A percentile compares a stretch with the other conserved stretches of the same genome.
Evolutionary conservation across 495 filamentous ascomycete genomes (phyloP).

Genomic region (Jackrogersella multiformis): DNA sequence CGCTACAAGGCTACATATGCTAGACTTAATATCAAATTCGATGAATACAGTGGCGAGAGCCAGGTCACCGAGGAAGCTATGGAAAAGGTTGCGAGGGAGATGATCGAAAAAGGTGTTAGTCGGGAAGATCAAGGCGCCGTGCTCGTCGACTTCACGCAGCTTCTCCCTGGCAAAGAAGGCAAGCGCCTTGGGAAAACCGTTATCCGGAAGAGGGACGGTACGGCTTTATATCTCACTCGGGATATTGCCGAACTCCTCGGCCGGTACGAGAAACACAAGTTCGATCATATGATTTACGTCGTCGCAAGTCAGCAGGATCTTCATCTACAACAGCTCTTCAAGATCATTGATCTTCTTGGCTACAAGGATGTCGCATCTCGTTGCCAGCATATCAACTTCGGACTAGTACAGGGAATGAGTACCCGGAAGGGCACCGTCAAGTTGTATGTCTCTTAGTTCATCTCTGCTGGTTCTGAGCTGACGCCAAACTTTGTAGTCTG

Average conservation of each 20-base stretch:
- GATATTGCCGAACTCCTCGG: constrained; percentile 70
- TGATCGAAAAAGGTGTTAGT: constrained; percentile 77
- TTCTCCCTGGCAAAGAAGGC: constrained; percentile 66
- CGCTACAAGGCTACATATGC: constrained; percentile 82
- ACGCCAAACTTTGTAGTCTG: constrained; percentile 57
- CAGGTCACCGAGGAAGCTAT: constrained; percentile 86
- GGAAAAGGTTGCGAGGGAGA: constrained; percentile 68
- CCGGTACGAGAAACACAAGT: constrained; percentile 68
- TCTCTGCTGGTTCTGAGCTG: neutral
- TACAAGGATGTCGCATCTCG: constrained; percentile 66
- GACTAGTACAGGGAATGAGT: constrained; percentile 69
- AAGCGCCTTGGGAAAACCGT: constrained; percentile 67
- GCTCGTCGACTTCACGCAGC: constrained; percentile 86
- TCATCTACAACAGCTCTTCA: constrained; percentile 71
- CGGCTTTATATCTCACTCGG: constrained; percentile 70
- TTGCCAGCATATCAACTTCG: constrained; percentile 71
- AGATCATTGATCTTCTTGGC: constrained; percentile 68
- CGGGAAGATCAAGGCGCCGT: constrained; percentile 88
- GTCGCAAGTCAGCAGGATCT: constrained; percentile 69
- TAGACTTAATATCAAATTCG: constrained; percentile 89
- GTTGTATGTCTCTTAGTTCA: constrained; percentile 34
- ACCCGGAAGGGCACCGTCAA: constrained; percentile 66
- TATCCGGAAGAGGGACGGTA: constrained; percentile 68
- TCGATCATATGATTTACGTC: constrained; percentile 76
- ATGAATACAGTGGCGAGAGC: constrained; percentile 95